These are phyloP conservation scores for Mycena kentingensis DNA, from an alignment of 768 basidiomycete genomes.

Conservation along the genomic window DNA sequence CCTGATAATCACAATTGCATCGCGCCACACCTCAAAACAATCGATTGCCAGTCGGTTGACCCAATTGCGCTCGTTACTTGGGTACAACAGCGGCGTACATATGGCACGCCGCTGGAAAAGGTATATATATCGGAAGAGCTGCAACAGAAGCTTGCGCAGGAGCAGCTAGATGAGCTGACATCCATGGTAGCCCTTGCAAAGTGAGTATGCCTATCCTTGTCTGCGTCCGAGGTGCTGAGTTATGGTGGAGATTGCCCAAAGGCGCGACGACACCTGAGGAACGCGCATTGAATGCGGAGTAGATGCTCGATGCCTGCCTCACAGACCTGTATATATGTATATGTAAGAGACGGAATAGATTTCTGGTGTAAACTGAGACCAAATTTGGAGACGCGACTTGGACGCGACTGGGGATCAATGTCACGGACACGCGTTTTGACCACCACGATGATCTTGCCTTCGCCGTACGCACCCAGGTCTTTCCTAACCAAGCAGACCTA, in stretches of 20 bases:
- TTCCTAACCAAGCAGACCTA: too few species aligned
- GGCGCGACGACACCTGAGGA: slow-evolving; percentile 53
- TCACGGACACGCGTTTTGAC: too few species aligned
- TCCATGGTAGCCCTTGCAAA: slow-evolving; percentile 29
- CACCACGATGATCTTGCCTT: too few species aligned
- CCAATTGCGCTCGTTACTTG: slow-evolving; percentile 37
- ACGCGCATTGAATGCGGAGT: slow-evolving; percentile 13
- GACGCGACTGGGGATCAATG: too few species aligned
- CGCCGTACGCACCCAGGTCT: too few species aligned
- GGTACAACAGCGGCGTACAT: slow-evolving; percentile 34
- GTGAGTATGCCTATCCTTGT: too few species aligned
- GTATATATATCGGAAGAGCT: slow-evolving; percentile 45
- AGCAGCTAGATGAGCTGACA: slow-evolving; percentile 32
- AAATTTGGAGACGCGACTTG: too few species aligned
- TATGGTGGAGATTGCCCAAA: slow-evolving; percentile 31
- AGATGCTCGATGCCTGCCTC: too few species aligned
- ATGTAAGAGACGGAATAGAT: too few species aligned
- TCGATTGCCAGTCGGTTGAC: slow-evolving; percentile 49
- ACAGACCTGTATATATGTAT: too few species aligned
- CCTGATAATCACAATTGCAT: slow-evolving; percentile 29
- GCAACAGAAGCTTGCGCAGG: slow-evolving; percentile 24
- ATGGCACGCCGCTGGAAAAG: slow-evolving; percentile 50
- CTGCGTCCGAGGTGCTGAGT: too few species aligned
- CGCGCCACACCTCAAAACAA: slow-evolving; percentile 45
- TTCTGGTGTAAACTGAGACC: too few species aligned